phyloP scores from a whole-genome alignment of 2,329 filamentous ascomycete genomes.

The Sporothrix inflata region DNA sequence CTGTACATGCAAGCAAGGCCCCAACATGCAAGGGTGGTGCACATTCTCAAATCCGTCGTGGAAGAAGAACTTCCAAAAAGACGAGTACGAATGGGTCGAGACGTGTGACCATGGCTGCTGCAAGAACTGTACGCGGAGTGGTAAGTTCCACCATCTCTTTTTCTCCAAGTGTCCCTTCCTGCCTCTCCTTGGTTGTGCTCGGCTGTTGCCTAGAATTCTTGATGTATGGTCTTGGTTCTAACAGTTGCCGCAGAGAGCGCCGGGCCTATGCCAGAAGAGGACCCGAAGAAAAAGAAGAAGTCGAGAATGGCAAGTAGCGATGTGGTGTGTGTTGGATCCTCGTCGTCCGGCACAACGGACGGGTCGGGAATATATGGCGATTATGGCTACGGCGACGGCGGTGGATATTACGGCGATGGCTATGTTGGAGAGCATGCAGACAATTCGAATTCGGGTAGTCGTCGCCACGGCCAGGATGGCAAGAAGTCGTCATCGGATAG shows the following conservation, averaged over 20 bases:
- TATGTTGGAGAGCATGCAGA: neutral
- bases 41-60: slow-evolving; percentile 42
- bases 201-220: neutral
- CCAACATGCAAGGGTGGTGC: slow-evolving; percentile 60
- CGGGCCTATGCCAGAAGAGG: slow-evolving; percentile 31
- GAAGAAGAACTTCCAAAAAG: slow-evolving; percentile 41
- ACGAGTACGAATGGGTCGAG: slow-evolving; percentile 44
- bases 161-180: neutral
- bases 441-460: neutral
- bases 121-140: slow-evolving; percentile 49
- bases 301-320: slow-evolving; percentile 20
- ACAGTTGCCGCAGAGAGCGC: slow-evolving; percentile 27
- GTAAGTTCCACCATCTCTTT: slow-evolving; percentile 42
- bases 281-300: slow-evolving; percentile 30
- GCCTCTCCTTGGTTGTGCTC: neutral
- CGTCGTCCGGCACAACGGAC: neutral
- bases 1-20: slow-evolving; percentile 55
- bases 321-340: neutral
- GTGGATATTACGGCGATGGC: slow-evolving; percentile 10
- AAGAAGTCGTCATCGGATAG: slow-evolving; percentile 22
- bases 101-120: slow-evolving; percentile 60
- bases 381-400: neutral
- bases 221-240: neutral
- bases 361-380: neutral
- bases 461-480: slow-evolving; percentile 3